Evolutionary conservation across 2,329 filamentous ascomycete genomes (phyloP).

Genomic region (Aspergillus glaucus): DNA sequence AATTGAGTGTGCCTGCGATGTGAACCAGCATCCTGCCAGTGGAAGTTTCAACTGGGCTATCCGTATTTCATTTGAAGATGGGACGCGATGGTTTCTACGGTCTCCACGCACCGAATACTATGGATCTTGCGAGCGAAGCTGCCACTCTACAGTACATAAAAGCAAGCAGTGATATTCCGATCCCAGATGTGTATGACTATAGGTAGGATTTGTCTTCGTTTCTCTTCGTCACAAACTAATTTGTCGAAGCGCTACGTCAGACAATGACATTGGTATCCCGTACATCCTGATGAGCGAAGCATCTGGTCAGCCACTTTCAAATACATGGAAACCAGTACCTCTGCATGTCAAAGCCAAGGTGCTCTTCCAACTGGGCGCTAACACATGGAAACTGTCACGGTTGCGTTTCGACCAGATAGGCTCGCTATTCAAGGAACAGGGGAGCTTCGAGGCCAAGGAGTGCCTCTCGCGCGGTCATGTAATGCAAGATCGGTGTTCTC

Average conservation of each 20-base stretch:
- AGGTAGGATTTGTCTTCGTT: conserved; percentile 8
- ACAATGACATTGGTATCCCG: conserved; percentile 25
- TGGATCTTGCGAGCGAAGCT: conserved; percentile 23
- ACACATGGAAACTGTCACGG: conserved; percentile 18
- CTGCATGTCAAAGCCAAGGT: conserved; percentile 16
- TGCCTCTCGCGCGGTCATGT: conserved; percentile 18
- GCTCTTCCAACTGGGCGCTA: conserved; percentile 19
- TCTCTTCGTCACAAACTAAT: conserved; percentile 1
- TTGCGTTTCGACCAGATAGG: conserved; percentile 22
- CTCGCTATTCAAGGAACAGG: conserved; percentile 22
- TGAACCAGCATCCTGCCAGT: conserved; percentile 16
- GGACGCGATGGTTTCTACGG: conserved; percentile 25
- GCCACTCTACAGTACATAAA: conserved; percentile 26
- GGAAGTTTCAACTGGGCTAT: conserved; percentile 28
- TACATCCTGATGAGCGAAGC: conserved; percentile 31
- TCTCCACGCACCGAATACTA: conserved; percentile 16
- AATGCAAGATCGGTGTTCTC: conserved; percentile 10
- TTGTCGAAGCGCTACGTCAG: conserved; percentile 6
- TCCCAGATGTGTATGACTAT: conserved; percentile 25
- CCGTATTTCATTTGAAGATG: conserved; percentile 25
- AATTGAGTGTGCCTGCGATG: conserved; percentile 14
- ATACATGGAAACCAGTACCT: conserved; percentile 13
- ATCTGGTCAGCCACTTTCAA: conserved; percentile 19
- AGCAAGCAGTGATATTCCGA: conserved; percentile 22
- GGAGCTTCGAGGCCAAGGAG: conserved; percentile 10